phyloP scores from a whole-genome alignment of 768 basidiomycete genomes.

The Lentinus tigrinus region DNA sequence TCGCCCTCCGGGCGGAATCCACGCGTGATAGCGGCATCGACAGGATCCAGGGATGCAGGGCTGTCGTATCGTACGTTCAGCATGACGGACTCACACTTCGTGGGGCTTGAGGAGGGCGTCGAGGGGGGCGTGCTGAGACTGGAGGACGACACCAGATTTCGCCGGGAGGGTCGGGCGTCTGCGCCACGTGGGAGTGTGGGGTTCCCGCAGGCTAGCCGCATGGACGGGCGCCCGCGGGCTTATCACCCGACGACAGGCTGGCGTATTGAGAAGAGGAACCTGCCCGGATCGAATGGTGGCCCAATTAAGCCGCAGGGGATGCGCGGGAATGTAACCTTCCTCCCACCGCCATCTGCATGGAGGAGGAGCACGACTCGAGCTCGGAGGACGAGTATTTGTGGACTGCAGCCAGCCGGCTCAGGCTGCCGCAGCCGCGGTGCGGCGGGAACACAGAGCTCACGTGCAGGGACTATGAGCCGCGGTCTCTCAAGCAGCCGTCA shows the following conservation, averaged over 20 bases:
- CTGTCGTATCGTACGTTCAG: constrained; percentile 17
- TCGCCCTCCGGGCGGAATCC: constrained; percentile 3
- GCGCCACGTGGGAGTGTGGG: constrained; percentile 9
- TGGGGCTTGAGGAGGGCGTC: constrained; percentile 48
- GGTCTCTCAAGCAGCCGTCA: constrained; percentile 15
- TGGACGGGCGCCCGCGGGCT: constrained; percentile 4
- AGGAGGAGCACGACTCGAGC: constrained; percentile 17
- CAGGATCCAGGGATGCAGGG: constrained; percentile 13
- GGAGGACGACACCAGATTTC: constrained; percentile 9
- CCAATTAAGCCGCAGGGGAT: constrained; percentile 12
- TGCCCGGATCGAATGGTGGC: constrained; percentile 2
- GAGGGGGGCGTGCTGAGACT: constrained; percentile 17
- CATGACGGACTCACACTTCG: constrained; percentile 50
- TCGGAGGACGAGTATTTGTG: constrained; percentile 28
- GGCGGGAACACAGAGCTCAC: constrained; percentile 19
- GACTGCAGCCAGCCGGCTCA: constrained; percentile 19
- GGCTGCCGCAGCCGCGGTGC: constrained; percentile 13
- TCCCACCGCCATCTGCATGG: constrained; percentile 16
- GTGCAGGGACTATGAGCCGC: constrained; percentile 15
- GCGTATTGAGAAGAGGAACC: constrained; percentile 7
- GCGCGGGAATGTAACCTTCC: constrained; percentile 5
- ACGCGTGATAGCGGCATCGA: constrained; percentile 13
- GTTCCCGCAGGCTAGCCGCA: not conserved
- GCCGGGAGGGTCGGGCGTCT: constrained; percentile 3
- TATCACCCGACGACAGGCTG: constrained; percentile 12